These are phyloP conservation scores for Mycosphaerella arachidis DNA, from an alignment of 2,329 filamentous ascomycete species.

Conservation along the genomic window DNA sequence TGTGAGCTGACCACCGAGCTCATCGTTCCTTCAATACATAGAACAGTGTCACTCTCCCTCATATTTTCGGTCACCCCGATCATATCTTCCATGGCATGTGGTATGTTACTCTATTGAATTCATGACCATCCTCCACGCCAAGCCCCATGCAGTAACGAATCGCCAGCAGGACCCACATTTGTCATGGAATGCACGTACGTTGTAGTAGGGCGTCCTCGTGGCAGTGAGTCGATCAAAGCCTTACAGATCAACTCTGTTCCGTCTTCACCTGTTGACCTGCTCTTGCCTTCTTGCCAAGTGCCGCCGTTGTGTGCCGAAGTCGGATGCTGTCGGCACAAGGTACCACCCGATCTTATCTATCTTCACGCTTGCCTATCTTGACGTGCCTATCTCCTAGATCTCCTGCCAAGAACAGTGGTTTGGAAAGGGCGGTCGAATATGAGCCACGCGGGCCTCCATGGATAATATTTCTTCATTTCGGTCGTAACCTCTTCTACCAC, in stretches of 20 bases:
- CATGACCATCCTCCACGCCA: not conserved
- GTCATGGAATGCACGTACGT: not conserved
- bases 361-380: not conserved
- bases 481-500: conserved; percentile 2
- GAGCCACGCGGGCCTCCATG: not conserved
- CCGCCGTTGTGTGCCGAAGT: no score
- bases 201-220: not conserved
- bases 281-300: not conserved
- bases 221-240: not conserved
- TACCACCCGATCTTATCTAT: not conserved
- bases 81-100: no score
- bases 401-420: not conserved
- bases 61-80: not conserved
- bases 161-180: not conserved
- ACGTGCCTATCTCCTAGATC: not conserved
- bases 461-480: not conserved
- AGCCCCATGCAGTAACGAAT: not conserved
- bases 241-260: not conserved
- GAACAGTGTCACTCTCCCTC: no score
- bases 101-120: not conserved
- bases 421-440: not conserved
- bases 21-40: no score
- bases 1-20: no score
- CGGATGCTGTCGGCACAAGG: no score
- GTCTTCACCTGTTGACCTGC: not conserved